Base-by-base conservation (phyloP, 2,329 filamentous ascomycete species). In the Fusarium xylarioides region DNA sequence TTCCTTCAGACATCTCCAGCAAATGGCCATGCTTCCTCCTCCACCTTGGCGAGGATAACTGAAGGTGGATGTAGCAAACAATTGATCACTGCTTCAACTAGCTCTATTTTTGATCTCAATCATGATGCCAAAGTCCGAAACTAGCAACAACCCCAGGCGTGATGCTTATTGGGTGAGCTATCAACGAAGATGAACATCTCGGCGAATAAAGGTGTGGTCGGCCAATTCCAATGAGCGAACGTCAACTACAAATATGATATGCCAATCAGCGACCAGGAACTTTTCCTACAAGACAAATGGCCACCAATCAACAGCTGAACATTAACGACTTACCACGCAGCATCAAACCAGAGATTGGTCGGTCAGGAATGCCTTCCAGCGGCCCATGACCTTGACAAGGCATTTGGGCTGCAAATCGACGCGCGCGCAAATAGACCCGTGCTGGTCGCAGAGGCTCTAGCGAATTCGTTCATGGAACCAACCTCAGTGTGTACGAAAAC, bases 71-170 rank as follows among this genome's bases (percentile, higher is more conserved):
- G 58, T 62, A 28, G 52, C 37, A 73, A 47, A 19, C 44, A 21
- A 63, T 73, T 73, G 66, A 71, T 43, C 62, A 66, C 55, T 56
- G 44, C 63, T 46, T 26, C 26, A 50, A 62, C 70, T 60, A 26
- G 37, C 52, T 67, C 37, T 57, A 66, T 62, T 62, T 66, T 63
- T 71, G 56, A 66, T 66, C 66, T 55, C 59, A 53, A 63, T 64
- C 50, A 43, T 30, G 42, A 69, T 49, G n/a, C 40, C 23, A 34
- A 47, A 47, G 35, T 40, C 63, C 52, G 28, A n/a, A 67, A 49
- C 44, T 54, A 46, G 46, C 32, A 70, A 60, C 30, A 49, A 49
- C 49, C 46, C 19, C 49, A 28, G 28, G 21, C 30, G 21, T 50
- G 40, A 18, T 40, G 52, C 21, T 40, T 47, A 69, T 69, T 69